phyloP scores from a whole-genome alignment of 2,329 filamentous ascomycete species.

The Aspergillus sp. region DNA sequence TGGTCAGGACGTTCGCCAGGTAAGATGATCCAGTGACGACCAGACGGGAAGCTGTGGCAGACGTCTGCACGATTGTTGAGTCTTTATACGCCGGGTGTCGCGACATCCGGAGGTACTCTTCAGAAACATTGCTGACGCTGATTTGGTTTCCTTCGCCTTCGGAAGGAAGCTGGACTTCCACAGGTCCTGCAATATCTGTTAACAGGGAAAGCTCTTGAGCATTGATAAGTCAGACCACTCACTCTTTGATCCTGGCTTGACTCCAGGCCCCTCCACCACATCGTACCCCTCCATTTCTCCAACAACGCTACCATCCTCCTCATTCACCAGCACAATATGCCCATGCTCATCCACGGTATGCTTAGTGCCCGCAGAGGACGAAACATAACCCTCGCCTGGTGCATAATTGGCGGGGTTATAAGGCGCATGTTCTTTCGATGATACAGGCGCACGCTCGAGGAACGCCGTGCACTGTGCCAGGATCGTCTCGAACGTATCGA shows the following conservation, averaged over 20 bases:
- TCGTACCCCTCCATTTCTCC: slow-evolving; percentile 82
- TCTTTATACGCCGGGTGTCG: slow-evolving; percentile 87
- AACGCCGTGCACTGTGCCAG: slow-evolving; percentile 97
- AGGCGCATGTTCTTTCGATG: slow-evolving; percentile 27
- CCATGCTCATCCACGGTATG: slow-evolving; percentile 43
- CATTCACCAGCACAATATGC: slow-evolving; percentile 85
- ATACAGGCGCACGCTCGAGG: slow-evolving; percentile 61
- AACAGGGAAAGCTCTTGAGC: slow-evolving; percentile 7
- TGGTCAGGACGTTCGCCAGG: slow-evolving; percentile 67
- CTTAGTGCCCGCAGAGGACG: slow-evolving; percentile 21
- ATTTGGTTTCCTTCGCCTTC: slow-evolving; percentile 42
- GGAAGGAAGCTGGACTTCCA: slow-evolving; percentile 40
- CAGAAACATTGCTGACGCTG: slow-evolving; percentile 40
- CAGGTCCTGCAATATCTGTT: slow-evolving; percentile 30
- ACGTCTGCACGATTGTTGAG: slow-evolving; percentile 77
- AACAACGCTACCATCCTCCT: slow-evolving; percentile 91
- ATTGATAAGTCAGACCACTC: slow-evolving; percentile 22
- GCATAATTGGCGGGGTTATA: slow-evolving; percentile 80
- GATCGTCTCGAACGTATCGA: slow-evolving; percentile 96
- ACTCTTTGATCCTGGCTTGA: slow-evolving; percentile 90
- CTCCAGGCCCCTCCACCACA: slow-evolving; percentile 64
- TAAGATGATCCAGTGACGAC: slow-evolving; percentile 81
- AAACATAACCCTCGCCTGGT: slow-evolving; percentile 69
- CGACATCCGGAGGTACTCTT: slow-evolving; percentile 62
- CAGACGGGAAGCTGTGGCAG: slow-evolving; percentile 77